Evolutionary conservation across 176 grass and related monocot genomes (phyloP), one percentile per base, ranked within the genome.

Genomic region (Oryza nivara): DNA sequence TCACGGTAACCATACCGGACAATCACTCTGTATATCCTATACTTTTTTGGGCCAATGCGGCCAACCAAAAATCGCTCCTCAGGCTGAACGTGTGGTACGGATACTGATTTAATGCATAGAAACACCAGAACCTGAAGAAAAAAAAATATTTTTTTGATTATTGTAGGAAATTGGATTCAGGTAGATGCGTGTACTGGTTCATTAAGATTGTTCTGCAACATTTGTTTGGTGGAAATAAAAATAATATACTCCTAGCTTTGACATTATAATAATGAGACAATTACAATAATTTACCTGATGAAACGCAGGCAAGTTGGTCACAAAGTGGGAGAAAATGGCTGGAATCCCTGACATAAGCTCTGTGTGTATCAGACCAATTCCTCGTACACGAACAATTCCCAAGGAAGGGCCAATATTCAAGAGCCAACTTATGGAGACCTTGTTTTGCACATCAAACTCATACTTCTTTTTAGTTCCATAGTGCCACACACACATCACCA

Each of bases 271-370:
- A 80, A 20, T 23, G 81, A 6, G 9, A 58, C 11, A 23, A 36
- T 16, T 13, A 19, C 36, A 67, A 72, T 4, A 70, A 45, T 38
- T 38, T 84, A 98, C 96, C 96, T 98, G 96, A 88, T 98, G 96
- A 86, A 98, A 98, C 56, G 96, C 96, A 78, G 96, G 96, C 10
- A 98, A 82, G 47, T 98, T 98, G 69, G 96, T 94, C 76, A 98
- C 96, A 8, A 98, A 98, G 58, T 98, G 96, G 65, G 96, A 93
- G 78, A 98, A 98, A 58, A 98, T 92, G 8, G 88, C 96, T 3
- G 96, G 96, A 78, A 98, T 98, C 47, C 96, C 96, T 14, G 96
- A 90, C 34, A 87, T 63, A 17, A 98, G 83, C 65, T 95, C 96
- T 38, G 93, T 95, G 56, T 98, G 96, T 86, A 98, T 92, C 9